Evolutionary conservation across 345 rosid genomes (phyloP).

Genomic region (Pseudoturritis turrita): DNA sequence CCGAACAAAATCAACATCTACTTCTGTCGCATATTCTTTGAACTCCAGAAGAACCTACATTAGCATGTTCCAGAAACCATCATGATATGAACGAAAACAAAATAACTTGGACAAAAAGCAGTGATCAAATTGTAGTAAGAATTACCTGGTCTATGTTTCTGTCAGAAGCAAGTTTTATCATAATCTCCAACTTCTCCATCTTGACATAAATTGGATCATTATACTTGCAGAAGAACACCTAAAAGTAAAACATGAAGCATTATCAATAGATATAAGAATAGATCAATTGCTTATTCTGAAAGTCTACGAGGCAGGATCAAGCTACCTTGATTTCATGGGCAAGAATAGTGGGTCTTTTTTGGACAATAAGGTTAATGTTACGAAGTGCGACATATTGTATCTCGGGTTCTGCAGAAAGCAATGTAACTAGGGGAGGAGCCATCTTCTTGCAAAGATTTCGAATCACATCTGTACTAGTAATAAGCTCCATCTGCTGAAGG

Average conservation of each 20-base stretch:
- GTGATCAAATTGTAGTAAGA: not conserved
- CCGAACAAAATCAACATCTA: constrained; percentile 95
- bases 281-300: not conserved
- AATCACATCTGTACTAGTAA: constrained; percentile 88
- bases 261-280: constrained; percentile 1
- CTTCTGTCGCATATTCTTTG: constrained; percentile 97
- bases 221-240: constrained; percentile 99
- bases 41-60: constrained; percentile 86
- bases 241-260: constrained; percentile 6
- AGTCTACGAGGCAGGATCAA: not conserved
- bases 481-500: constrained; percentile 97
- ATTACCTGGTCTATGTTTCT: constrained; percentile 91
- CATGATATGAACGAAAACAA: constrained; percentile 1
- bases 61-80: constrained; percentile 24
- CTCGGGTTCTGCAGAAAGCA: constrained; percentile 97
- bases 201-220: constrained; percentile 98
- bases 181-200: constrained; percentile 97
- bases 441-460: constrained; percentile 99
- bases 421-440: constrained; percentile 98
- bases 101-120: not conserved
- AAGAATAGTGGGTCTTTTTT: constrained; percentile 87
- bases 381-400: constrained; percentile 95
- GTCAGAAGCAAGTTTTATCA: constrained; percentile 98
- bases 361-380: constrained; percentile 92
- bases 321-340: constrained; percentile 98